phyloP scores from a whole-genome alignment of 2,329 filamentous ascomycete genomes.

The Diaporthe sp. region DNA sequence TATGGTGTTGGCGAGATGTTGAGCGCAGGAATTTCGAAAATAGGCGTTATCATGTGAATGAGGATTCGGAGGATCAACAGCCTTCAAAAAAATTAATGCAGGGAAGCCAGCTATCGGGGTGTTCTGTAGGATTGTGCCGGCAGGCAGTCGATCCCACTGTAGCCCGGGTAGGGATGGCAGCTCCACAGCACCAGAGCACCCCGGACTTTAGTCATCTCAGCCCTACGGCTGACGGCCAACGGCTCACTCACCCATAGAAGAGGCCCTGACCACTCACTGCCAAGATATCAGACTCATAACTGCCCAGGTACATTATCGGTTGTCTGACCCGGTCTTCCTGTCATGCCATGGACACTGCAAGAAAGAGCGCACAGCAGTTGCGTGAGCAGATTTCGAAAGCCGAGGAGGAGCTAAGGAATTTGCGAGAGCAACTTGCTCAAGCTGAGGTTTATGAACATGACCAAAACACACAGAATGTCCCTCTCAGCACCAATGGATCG shows the following conservation, averaged over 20 bases:
- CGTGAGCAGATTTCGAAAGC: conserved; percentile 61
- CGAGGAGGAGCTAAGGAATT: conserved; percentile 62
- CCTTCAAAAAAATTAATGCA: conserved; percentile 17
- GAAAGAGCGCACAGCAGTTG: conserved; percentile 55
- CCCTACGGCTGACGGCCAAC: conserved; percentile 9
- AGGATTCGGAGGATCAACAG: conserved; percentile 7
- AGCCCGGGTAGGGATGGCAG: not conserved
- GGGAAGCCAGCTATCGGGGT: not conserved
- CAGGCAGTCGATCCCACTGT: conserved; percentile 31
- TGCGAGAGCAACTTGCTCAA: conserved; percentile 61
- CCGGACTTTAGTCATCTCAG: conserved; percentile 35
- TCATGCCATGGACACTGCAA: conserved; percentile 51
- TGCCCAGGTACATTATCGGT: too few species aligned
- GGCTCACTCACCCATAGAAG: not conserved
- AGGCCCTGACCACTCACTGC: not conserved
- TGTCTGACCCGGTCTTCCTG: not conserved
- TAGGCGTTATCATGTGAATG: conserved; percentile 17
- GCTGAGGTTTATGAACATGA: too few species aligned
- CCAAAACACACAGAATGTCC: too few species aligned
- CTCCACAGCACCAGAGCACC: conserved; percentile 35
- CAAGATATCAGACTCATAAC: conserved; percentile 1
- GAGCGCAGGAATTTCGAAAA: not conserved
- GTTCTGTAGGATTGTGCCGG: conserved; percentile 14
- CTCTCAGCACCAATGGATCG: too few species aligned
- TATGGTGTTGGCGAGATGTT: not conserved